Base-by-base conservation (phyloP, 108 stramenopile species). In the Nannochloropsis oceanica region DNA sequence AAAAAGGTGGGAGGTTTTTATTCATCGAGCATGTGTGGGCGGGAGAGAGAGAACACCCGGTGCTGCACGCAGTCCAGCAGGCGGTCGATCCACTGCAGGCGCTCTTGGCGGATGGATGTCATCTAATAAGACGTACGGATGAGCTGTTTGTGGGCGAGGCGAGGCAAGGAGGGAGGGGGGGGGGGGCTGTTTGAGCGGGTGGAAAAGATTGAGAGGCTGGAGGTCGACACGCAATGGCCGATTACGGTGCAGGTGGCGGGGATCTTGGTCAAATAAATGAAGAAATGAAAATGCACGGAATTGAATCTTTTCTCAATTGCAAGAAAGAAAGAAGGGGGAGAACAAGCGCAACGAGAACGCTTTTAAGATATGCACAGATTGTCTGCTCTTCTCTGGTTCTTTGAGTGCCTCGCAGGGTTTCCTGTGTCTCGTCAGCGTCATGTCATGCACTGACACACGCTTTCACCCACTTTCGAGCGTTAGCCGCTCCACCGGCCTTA, bases 1-100 rank as follows among this genome's bases (percentile, higher is more conserved):
- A 83, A 13, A 82, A 82, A 13, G 86, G 86, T n/a, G 86, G 86
- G 24, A 87, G 83, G 80, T 87, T 83, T 12, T 80, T 87, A 24
- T 87, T 87, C 43, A 79, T 87, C 13, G 86, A 87, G 86, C 86
- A 73, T n/a, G n/a, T 73, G n/a, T 73, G 59, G 59, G 59, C 59
- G 9, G 59, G 59, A 73, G 59, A 73, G 59, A 73, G n/a, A n/a
- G 59, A 73, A n/a, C 59, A 73, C 59, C 59, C 59, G 8, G 9
- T 73, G 5, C 9, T 73, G 22, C 59, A 73, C 59, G 22, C 22
- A 0, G 59, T 73, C 18, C 59, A 73, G n/a, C 3, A n/a, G 7
- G n/a, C n/a, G 8, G n/a, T 73, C 8, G 59, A 73, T n/a, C 87
- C 81, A 24, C 81, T 88, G 34, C 87, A 88, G 87, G 73, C 80